Conservation (phyloP, 495 filamentous ascomycete genomes). For the Lasiosphaeriaceae sp. region DNA sequence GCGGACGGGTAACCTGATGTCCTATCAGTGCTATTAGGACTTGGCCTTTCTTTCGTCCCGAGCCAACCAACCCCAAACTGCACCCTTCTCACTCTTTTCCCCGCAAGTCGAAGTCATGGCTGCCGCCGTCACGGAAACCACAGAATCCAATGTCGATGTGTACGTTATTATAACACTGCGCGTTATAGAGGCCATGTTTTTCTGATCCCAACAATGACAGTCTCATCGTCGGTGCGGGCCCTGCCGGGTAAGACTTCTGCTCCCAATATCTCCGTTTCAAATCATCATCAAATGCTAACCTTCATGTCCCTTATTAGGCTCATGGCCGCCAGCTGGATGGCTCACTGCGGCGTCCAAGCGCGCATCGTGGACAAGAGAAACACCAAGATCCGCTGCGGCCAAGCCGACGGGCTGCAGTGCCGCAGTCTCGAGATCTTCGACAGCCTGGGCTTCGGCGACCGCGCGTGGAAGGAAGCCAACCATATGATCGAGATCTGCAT, state of each 20-base stretch:
- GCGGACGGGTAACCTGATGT: too few relatives aligned
- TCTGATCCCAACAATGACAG: not conserved
- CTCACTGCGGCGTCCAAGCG: slow-evolving; percentile 54
- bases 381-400: slow-evolving; percentile 25
- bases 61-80: too few relatives aligned
- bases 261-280: not conserved
- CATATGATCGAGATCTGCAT: slow-evolving; percentile 47
- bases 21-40: too few relatives aligned
- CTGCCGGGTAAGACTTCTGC: slow-evolving; percentile 38
- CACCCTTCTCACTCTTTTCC: too few relatives aligned
- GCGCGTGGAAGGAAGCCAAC: slow-evolving; percentile 56
- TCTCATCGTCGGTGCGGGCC: slow-evolving; percentile 64
- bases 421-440: slow-evolving; percentile 66
- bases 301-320: slow-evolving; percentile 24
- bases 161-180: slow-evolving; percentile 10
- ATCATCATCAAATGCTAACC: slow-evolving; percentile 2
- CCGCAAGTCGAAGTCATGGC: too few relatives aligned
- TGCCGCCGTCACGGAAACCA: not conserved
- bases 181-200: not conserved
- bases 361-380: slow-evolving; percentile 59
- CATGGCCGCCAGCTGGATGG: slow-evolving; percentile 61
- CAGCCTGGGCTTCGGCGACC: slow-evolving; percentile 60
- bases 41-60: too few relatives aligned
- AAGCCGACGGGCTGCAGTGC: slow-evolving; percentile 26
- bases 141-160: slow-evolving; percentile 33